Evolutionary conservation across 164 flowering plant genomes (phyloP), one percentile per base, ranked within the genome.

Genomic region (Umbilicus rupestris): DNA sequence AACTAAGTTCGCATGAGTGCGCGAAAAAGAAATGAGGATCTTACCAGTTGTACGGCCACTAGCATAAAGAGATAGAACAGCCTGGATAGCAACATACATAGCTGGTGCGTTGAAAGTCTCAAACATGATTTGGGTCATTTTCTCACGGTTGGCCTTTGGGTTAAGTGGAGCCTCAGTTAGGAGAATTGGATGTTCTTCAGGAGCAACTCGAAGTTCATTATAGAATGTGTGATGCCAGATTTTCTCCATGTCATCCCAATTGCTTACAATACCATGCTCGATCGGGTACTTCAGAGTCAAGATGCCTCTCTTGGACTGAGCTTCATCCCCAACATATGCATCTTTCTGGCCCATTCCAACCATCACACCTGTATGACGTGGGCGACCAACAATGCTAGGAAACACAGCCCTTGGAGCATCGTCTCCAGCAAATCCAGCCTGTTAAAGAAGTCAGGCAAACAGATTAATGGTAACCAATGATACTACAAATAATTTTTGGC

Each of bases 291-390:
- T 52, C 3, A 52, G 59, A 52, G 59, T 52, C 59, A 52, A 52
- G 31, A 52, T 52, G 11, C 59, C 59, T 52, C 59, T 52, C 31
- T 52, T 52, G 59, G 59, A 52, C 59, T 52, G 59, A 52, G 59
- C 59, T 52, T 52, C 59, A 52, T 52, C 59, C 59, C 59, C 59
- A 24, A 52, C 59, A 52, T 52, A 52, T 24, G 59, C 59, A 52
- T 52, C 59, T 52, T 52, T 52, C 59, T 52, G 59, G 11, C 59
- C 59, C 59, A 52, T 52, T 26, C 59, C 59, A 10, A 52, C 59
- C 59, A 52, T 52, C 59, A 52, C 59, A 3, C 31, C 59, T 10
- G 59, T 52, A 52, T 52, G 59, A 52, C 59, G 59, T 9, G 59
- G 59, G 15, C 59, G 31, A 9, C 59, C 59, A 52, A 52, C 59